Evolutionary conservation across 768 basidiomycete species (phyloP), one percentile per base, ranked within the genome.

Genomic region (Mycena galopus): DNA sequence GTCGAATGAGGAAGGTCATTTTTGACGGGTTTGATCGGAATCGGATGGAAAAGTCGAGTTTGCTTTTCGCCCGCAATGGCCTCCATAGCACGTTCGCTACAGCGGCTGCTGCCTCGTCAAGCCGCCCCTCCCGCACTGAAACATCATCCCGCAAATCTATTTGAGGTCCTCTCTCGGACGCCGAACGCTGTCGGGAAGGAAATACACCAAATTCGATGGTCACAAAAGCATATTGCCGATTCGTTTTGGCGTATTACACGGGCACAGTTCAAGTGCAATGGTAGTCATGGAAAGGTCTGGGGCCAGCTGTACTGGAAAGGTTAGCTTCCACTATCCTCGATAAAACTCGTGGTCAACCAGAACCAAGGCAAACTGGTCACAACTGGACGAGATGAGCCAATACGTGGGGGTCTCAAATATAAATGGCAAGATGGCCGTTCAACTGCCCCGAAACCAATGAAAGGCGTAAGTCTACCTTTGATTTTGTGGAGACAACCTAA

Each of bases 261-360:
- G 77, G 87, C 93, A 35, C 83, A 85, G 72, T 89, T 95, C 79
- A 96, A 95, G 81, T 84, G 85, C 51, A 91, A 91, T 74, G 94
- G 94, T 30, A 85, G 81, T 30, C 93, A 95, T 75, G 95, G 95
- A 2, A 95, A 92, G 80, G 94, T 89, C 21, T 96, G 95, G 95
- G 95, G 95, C 9, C 84, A 85, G 70, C 82, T 96, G 6, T 86
- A 90, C 66, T 96, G 94, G 94, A 90, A 87, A 84, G 94, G 95
- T 95, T 69, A 90, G 82, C 32, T 57, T 0, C 30, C 19, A 23
- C 47, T 30, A 25, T 25, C 56, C 64, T 21, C 23, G 29, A 25
- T 16, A 30, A n/a, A 3, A 67, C 47, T 25, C 53, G 61, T 58
- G n/a, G 59, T 44, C 39, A 35, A 72, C 35, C 25, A 51, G 51